phyloP scores from a whole-genome alignment of 1,284 basidiomycete genomes.

The Afroboletus lepidellus region DNA sequence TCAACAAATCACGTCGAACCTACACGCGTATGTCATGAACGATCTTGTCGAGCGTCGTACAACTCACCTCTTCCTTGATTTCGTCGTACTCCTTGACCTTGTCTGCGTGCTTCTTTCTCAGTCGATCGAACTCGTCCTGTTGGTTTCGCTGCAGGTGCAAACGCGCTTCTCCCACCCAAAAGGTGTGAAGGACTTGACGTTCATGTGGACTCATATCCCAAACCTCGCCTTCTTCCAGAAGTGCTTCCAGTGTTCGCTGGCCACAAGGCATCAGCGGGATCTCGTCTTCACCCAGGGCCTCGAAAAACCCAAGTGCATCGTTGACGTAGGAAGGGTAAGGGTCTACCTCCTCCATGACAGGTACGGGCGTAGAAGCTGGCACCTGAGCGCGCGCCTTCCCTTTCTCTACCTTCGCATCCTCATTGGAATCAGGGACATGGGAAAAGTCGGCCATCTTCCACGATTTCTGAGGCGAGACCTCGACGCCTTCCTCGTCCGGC shows the following conservation, averaged over 20 bases:
- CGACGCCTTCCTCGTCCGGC: constrained; percentile 13
- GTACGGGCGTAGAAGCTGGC: neutral
- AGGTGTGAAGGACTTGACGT: constrained; percentile 37
- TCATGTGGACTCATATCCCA: constrained; percentile 48
- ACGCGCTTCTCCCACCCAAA: constrained; percentile 36
- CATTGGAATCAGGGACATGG: neutral
- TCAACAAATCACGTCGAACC: constrained; percentile 42
- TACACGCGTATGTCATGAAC: constrained; percentile 2
- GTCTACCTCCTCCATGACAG: neutral
- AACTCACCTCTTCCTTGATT: constrained; percentile 37
- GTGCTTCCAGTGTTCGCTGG: constrained; percentile 36
- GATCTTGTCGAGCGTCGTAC: constrained; percentile 12
- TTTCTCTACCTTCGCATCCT: constrained; percentile 5
- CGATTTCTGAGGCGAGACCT: constrained; percentile 25
- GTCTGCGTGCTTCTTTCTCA: constrained; percentile 35
- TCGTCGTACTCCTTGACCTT: constrained; percentile 34
- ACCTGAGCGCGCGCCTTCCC: neutral
- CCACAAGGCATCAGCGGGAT: constrained; percentile 37
- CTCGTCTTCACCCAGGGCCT: constrained; percentile 28
- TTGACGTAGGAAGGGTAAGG: constrained; percentile 12
- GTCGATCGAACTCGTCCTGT: constrained; percentile 37
- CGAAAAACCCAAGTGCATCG: constrained; percentile 35
- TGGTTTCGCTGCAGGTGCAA: constrained; percentile 33
- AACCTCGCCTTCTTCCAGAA: constrained; percentile 37
- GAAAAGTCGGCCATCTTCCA: constrained; percentile 28